Evolutionary conservation across 441 rosid species (phyloP).

Genomic region (Populus hybrid): DNA sequence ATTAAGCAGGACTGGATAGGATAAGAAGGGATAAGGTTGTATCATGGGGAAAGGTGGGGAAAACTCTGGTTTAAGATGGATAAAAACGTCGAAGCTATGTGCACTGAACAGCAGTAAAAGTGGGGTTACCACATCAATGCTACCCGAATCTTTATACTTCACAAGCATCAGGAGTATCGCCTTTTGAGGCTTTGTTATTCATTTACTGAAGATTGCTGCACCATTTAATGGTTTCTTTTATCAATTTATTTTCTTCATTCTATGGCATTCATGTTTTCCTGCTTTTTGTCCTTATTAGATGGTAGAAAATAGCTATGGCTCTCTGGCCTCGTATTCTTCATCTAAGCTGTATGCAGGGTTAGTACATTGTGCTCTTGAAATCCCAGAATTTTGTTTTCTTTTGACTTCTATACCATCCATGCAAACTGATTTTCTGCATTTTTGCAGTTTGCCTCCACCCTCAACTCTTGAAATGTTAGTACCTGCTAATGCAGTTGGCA

Average conservation of each 20-base stretch:
- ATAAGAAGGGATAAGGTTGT: neutral
- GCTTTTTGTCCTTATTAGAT: conserved; percentile 34
- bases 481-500: conserved; percentile 79
- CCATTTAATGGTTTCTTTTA: neutral
- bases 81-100: neutral
- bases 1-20: neutral
- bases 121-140: neutral
- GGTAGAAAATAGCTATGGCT: conserved; percentile 63
- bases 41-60: neutral
- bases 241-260: no score
- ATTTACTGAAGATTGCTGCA: neutral
- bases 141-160: neutral
- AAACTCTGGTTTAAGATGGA: neutral
- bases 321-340: conserved; percentile 66
- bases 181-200: neutral
- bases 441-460: conserved; percentile 52
- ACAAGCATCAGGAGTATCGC: neutral
- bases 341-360: conserved; percentile 78
- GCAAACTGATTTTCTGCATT: conserved; percentile 15
- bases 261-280: conserved; percentile 7
- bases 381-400: conserved; percentile 14
- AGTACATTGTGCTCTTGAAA: conserved; percentile 25
- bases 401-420: neutral
- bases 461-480: conserved; percentile 69
- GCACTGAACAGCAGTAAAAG: neutral